Conservation (phyloP, 2,329 filamentous ascomycete species). For the Trichoderma atroviride region DNA sequence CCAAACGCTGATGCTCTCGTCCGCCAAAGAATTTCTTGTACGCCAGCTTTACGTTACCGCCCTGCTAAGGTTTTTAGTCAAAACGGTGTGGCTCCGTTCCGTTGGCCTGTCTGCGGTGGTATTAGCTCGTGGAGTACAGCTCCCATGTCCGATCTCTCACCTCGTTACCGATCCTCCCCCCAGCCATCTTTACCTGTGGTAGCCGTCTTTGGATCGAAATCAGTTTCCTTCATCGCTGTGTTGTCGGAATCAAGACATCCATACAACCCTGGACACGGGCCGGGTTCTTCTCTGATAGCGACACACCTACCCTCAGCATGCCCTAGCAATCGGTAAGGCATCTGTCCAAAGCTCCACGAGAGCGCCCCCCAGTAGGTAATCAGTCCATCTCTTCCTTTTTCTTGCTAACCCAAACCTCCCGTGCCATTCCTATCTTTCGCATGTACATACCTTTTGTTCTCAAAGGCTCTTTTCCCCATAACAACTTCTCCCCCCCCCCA, state of each 20-base stretch:
- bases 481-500: conserved; percentile 10
- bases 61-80: conserved; percentile 16
- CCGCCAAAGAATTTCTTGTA: neutral
- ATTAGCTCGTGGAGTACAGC: conserved; percentile 22
- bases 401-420: conserved; percentile 15
- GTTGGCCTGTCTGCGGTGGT: conserved; percentile 17
- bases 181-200: neutral
- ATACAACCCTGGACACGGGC: conserved; percentile 10
- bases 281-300: conserved; percentile 21
- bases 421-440: conserved; percentile 25
- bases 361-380: neutral
- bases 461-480: conserved; percentile 19
- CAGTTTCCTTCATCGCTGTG: conserved; percentile 9
- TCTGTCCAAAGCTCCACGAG: conserved; percentile 1
- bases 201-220: conserved; percentile 18
- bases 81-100: conserved; percentile 24
- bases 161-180: conserved; percentile 22
- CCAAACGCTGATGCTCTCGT: neutral
- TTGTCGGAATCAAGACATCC: neutral
- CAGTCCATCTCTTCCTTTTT: conserved; percentile 18
- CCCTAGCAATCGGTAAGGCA: conserved; percentile 14
- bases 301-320: conserved; percentile 24
- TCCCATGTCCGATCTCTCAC: conserved; percentile 25
- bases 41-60: conserved; percentile 15
- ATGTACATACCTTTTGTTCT: conserved; percentile 22